Base-by-base conservation (phyloP, 768 basidiomycete genomes). In the Strobilomyces dryophilus region DNA sequence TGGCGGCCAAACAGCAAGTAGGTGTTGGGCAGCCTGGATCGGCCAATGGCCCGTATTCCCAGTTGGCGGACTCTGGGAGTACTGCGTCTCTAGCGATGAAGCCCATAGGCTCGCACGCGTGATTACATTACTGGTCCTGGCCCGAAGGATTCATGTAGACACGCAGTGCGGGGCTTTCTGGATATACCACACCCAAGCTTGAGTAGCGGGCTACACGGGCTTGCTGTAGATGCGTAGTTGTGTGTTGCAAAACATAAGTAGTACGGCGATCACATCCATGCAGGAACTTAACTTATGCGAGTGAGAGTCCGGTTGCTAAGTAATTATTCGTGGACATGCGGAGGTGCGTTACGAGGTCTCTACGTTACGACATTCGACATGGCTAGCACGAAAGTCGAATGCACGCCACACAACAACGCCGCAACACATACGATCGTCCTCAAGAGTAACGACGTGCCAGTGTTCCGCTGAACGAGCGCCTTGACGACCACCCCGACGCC, bases 131-230 rank as follows among this genome's bases (percentile, higher is more conserved):
- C 31, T 53, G 47, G 27, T 51, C 27, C 40, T n/a, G 24, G 10
- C 9, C 12, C 29, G 37, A 34, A 29, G 18, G 31, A 44, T 31
- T 21, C 21, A 29, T 34, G n/a, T 32, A 12, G 18, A 24, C 26
- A 32, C 35, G 29, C 43, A 39, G 32, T 42, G 45, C 15, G 18
- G n/a, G 37, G 47, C 32, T 32, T 49, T 58, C 51, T 61, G 53
- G 20, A 26, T n/a, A 54, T 52, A 54, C 45, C 50, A 50, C 50
- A 31, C 40, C 54, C 65, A 65, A 60, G 56, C 45, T 58, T 24
- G 51, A 50, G 68, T 69, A 69, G 68, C 68, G 52, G 70, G 68
- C 68, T 71, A 71, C 69, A 51, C 42, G 57, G 53, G 56, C 59
- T 60, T 60, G 58, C 45, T 53, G 41, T 39, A 44, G 36, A 47